phyloP scores from a whole-genome alignment of 805 yeast species.

The Kuraishia hungarica region DNA sequence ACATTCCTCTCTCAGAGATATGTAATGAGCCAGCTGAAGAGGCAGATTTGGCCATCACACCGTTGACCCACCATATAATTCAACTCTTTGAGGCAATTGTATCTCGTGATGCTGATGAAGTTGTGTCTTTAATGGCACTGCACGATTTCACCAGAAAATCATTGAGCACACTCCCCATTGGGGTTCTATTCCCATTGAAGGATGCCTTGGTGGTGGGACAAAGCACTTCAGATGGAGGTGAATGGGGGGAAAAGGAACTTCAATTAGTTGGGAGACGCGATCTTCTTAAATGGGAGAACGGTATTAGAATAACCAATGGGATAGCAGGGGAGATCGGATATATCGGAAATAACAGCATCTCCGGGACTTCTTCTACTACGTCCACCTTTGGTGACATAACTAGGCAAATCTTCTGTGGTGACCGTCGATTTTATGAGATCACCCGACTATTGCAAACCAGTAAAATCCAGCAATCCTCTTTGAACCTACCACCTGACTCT shows the following conservation, averaged over 20 bases:
- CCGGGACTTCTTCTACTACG: background rate
- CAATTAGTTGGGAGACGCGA: conserved; percentile 65
- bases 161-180: conserved; percentile 67
- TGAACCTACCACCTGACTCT: conserved; percentile 27
- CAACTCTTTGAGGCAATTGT: conserved; percentile 56
- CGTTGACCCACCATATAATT: conserved; percentile 52
- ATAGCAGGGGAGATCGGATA: background rate
- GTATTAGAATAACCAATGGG: background rate
- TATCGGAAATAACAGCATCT: no score
- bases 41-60: conserved; percentile 54
- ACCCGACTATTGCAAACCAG: conserved; percentile 66
- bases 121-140: conserved; percentile 55
- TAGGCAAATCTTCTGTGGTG: conserved; percentile 64
- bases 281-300: conserved; percentile 22
- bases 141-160: conserved; percentile 40
- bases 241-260: conserved; percentile 26
- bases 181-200: conserved; percentile 58
- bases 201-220: conserved; percentile 43
- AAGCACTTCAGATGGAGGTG: conserved; percentile 38
- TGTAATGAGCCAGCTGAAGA: conserved; percentile 47
- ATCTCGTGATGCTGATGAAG: conserved; percentile 42
- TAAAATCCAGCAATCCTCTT: conserved; percentile 45
- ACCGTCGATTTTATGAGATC: conserved; percentile 72
- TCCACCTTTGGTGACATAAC: conserved; percentile 32
- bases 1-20: conserved; percentile 57